Conservation (phyloP, 2,329 filamentous ascomycete genomes). For the Hypocreales sp. region DNA sequence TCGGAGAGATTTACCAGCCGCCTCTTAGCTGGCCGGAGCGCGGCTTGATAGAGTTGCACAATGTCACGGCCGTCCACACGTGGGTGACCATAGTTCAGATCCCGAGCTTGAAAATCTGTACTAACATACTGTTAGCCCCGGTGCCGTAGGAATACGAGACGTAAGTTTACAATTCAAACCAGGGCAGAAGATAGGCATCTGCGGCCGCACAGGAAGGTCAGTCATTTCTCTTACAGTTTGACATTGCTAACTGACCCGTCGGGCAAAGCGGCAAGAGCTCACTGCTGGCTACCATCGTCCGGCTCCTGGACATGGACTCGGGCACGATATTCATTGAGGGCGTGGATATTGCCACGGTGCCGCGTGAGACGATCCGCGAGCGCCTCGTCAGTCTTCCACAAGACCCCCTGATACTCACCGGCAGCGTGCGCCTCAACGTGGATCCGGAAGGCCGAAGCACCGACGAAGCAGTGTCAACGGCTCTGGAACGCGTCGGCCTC, state of each 20-base stretch:
- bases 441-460: conserved; percentile 3
- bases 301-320: conserved; percentile 4
- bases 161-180: conserved; percentile 3
- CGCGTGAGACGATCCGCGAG: conserved; percentile 5
- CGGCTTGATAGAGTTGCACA: conserved; percentile 1
- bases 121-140: neutral
- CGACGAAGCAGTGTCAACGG: conserved; percentile 3
- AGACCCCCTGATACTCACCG: conserved; percentile 5
- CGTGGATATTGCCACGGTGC: conserved; percentile 4
- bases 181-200: conserved; percentile 15
- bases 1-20: neutral
- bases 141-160: conserved; percentile 1
- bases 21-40: conserved; percentile 1
- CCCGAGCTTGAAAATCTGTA: neutral
- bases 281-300: conserved; percentile 6
- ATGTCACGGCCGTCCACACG: conserved; percentile 2
- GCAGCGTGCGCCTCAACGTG: conserved; percentile 6
- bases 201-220: conserved; percentile 17
- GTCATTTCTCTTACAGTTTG: no score
- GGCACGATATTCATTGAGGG: conserved; percentile 6
- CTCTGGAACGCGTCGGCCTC: conserved; percentile 4
- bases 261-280: conserved; percentile 11
- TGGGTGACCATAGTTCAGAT: neutral
- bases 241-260: no score
- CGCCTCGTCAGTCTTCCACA: conserved; percentile 7